Evolutionary conservation across 371 early-diverging fungal species (phyloP), one percentile per base, ranked within the genome.

Genomic region (Lichtheimia ramosa): DNA sequence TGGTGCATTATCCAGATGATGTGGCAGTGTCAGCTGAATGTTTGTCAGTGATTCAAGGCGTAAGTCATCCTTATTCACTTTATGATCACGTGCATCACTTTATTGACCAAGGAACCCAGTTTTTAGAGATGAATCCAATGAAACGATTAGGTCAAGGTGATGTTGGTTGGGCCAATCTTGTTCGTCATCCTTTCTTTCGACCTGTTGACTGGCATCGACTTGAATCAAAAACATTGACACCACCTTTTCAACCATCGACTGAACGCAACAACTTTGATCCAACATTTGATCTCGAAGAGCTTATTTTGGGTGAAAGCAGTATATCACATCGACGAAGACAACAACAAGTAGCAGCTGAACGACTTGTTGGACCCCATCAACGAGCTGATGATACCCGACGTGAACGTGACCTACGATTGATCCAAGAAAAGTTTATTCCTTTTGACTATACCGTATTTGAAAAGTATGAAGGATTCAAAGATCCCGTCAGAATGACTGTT

Each of bases 211-310:
- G 83, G 83, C 60, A 55, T 7, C 65, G 56, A 27, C 56, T 86
- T 5, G 75, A 79, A 51, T 57, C 62, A 14, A 83, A 84, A 56
- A 61, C 65, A 3, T 39, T 79, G 7, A 62, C 54, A 20, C 88
- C 91, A 18, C 83, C 83, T 3, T 90, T 88, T 71, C 72, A 71
- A 51, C 84, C 85, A 18, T 63, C 83, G 25, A 74, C 83, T 39
- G 87, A 91, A 49, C 82, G 81, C 41, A 84, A 88, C 60, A 92
- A 93, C 56, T 98, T 97, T 79, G 97, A 98, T 74, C 90, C 94
- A 2, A 93, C 94, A 3, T 91, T 93, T 72, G 97, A 97, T 60
- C 70, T 96, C 27, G 96, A 97, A 56, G 96, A 98, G 59, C 74
- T 95, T 39, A 68, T 96, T 39, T 75, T 95, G 27, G 97, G 96